Evolutionary conservation across 2,329 filamentous ascomycete genomes (phyloP), one percentile per base, ranked within the genome.

Genomic region (Fusarium caatingaense): DNA sequence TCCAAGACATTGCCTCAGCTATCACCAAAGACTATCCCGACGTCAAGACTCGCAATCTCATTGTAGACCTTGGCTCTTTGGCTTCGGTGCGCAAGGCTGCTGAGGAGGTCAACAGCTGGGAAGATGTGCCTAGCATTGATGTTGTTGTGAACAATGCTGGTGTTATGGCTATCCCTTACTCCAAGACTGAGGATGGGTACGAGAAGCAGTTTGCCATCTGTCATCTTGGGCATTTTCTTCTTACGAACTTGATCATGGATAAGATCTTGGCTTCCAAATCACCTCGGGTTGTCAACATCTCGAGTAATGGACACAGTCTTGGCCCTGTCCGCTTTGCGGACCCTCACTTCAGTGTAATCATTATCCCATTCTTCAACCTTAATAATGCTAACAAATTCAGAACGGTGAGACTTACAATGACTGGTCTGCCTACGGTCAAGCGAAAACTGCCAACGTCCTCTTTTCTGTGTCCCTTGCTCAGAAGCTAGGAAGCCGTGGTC

Each of bases 181-280:
- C 62, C 2, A 60, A 73, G 10, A 79, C 79, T 0, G 63, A 66
- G 0, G 83, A 85, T 46, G 81, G 82, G 0, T 71, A 80, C 41
- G 84, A 83, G 74, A 74, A 76, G 56, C 82, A 84, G 59, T 81
- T 86, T 50, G 81, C 78, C 0, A 80, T 79, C 4, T 85, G 84
- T 53, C 81, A 86, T 54, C 53, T 86, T 8, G 81, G 80, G 0
- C 84, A 84, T 69, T 86, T 82, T 50, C 76, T 86, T 4, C 76
- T 86, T 37, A 81, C 82, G 16, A 83, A 83, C 65, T 73, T 83
- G 21, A 72, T 86, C 47, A 80, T 84, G 76, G 76, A 75, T 0
- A 83, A 83, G 69, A 63, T 85, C 6, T 72, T 83, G 20, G 76
- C 74, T 6, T 73, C 80, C 34, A 61, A 49, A 56, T 74, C 66